These are phyloP conservation scores for Pilobolus umbonatus DNA, from an alignment of 192 early-diverging fungal genomes.

Conservation along the genomic window DNA sequence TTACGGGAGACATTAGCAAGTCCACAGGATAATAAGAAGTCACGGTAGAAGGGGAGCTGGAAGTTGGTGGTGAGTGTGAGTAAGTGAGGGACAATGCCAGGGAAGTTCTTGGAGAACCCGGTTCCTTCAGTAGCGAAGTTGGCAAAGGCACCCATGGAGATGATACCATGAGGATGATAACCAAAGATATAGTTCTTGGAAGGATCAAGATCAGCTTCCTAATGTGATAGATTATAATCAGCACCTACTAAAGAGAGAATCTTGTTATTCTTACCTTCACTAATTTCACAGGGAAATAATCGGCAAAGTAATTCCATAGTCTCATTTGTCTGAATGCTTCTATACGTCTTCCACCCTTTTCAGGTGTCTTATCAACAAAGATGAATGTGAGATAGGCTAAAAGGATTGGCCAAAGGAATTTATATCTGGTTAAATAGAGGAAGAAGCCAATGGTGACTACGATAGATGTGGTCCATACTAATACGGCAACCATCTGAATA, in stretches of 20 bases:
- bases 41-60: conserved; percentile 79
- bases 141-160: conserved; percentile 74
- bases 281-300: conserved; percentile 77
- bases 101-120: conserved; percentile 67
- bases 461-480: conserved; percentile 57
- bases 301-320: conserved; percentile 74
- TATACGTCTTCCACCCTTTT: conserved; percentile 70
- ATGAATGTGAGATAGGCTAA: conserved; percentile 77
- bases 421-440: conserved; percentile 53
- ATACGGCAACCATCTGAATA: conserved; percentile 59
- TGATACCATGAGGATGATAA: conserved; percentile 91
- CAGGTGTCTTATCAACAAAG: conserved; percentile 69
- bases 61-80: conserved; percentile 86
- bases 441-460: conserved; percentile 55
- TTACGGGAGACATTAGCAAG: conserved; percentile 68
- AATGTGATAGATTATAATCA: background rate
- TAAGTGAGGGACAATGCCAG: conserved; percentile 72
- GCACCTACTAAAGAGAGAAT: background rate
- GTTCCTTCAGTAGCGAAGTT: conserved; percentile 82
- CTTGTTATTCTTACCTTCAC: conserved; percentile 49
- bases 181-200: conserved; percentile 84
- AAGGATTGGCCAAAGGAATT: conserved; percentile 51
- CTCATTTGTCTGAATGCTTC: conserved; percentile 41
- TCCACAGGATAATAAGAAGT: conserved; percentile 75
- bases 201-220: conserved; percentile 81